Percentiles rank a stretch among this genome's conserved stretches.
These are phyloP conservation scores for Dipteronia sinensis DNA, from an alignment of 345 rosid genomes.

Conservation along the genomic window DNA sequence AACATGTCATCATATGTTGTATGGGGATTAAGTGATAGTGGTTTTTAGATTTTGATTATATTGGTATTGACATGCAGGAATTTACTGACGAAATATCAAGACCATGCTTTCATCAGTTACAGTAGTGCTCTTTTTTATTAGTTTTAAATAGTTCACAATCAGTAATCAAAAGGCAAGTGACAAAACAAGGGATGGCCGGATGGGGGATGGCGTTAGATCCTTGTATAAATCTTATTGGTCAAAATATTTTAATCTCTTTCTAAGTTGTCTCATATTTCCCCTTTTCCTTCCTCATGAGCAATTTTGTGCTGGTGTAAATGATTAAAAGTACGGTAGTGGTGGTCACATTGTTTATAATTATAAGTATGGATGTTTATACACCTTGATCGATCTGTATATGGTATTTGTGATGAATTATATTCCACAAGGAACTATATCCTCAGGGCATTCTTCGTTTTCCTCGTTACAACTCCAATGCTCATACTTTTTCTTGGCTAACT, in stretches of 20 bases:
- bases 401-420: background rate
- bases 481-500: background rate
- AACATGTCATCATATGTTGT: background rate
- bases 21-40: background rate
- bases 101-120: background rate
- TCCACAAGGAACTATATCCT: background rate
- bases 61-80: background rate
- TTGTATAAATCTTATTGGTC: no score
- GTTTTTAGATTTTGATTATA: no score
- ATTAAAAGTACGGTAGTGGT: background rate
- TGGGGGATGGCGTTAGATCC: background rate
- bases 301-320: background rate
- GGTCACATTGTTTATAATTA: background rate
- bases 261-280: no score
- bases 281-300: no score
- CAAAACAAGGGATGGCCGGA: background rate
- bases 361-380: background rate
- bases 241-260: no score
- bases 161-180: background rate
- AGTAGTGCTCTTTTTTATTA: background rate
- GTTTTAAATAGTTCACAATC: background rate
- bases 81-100: background rate
- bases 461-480: background rate
- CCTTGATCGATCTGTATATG: background rate
- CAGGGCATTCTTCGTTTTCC: background rate